Percentiles rank a stretch among this genome's conserved stretches.
phyloP scores from a whole-genome alignment of 768 basidiomycete genomes.

The Mycena galopus region DNA sequence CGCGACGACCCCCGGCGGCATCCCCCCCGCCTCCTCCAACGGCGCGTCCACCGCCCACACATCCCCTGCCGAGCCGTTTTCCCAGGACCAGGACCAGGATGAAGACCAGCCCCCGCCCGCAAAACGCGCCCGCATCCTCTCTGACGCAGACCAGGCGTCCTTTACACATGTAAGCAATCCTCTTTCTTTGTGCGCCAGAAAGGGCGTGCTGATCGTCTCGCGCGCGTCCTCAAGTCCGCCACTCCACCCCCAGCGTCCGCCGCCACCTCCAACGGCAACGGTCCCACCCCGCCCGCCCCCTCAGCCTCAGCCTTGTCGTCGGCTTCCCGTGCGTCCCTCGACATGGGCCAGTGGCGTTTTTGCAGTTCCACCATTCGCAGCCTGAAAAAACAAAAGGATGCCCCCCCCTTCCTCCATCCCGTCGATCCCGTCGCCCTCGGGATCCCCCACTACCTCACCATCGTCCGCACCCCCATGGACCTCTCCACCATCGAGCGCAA shows the following conservation, averaged over 20 bases:
- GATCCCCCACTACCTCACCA: slow-evolving; percentile 88
- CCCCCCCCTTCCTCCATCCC: slow-evolving; percentile 83
- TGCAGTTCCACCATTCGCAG: slow-evolving; percentile 81
- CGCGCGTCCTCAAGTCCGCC: slow-evolving; percentile 69
- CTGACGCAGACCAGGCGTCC: slow-evolving; percentile 82
- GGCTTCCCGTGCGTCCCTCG: slow-evolving; percentile 59
- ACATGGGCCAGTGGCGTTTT: slow-evolving; percentile 82
- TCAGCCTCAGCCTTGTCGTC: slow-evolving; percentile 45
- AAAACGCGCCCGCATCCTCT: slow-evolving; percentile 82
- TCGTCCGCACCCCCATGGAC: slow-evolving; percentile 96
- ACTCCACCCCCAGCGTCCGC: slow-evolving; percentile 80
- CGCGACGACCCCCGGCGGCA: slow-evolving; percentile 53
- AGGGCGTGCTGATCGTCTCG: slow-evolving; percentile 67
- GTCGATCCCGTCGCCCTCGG: slow-evolving; percentile 89
- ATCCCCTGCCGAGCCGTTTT: slow-evolving; percentile 49
- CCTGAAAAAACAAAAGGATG: slow-evolving; percentile 90
- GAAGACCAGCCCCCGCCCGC: slow-evolving; percentile 82
- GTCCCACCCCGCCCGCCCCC: slow-evolving; percentile 52
- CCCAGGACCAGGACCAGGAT: slow-evolving; percentile 57
- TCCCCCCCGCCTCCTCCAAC: slow-evolving; percentile 54
- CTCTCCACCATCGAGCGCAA: slow-evolving; percentile 93
- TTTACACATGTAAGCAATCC: slow-evolving; percentile 78
- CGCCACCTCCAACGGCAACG: slow-evolving; percentile 49
- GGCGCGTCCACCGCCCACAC: slow-evolving; percentile 50
- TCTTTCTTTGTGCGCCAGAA: slow-evolving; percentile 63